Evolutionary conservation across 495 filamentous ascomycete species (phyloP).

Genomic region (Cladorrhinum samala): DNA sequence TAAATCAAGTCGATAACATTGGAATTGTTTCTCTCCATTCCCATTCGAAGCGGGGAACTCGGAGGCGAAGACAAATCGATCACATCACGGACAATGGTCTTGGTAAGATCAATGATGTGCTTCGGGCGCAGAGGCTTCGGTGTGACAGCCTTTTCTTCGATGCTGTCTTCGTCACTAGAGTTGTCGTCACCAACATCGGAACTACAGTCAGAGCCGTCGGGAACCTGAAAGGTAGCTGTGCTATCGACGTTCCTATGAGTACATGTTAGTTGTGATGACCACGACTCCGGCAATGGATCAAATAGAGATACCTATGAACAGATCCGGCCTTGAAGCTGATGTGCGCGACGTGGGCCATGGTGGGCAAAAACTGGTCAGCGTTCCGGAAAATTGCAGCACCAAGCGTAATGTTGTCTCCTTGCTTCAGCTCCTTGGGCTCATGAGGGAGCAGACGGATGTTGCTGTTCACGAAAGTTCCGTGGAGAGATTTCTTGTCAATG

Average conservation of each 20-base stretch:
- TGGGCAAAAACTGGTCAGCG: slow-evolving; percentile 34
- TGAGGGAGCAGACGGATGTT: slow-evolving; percentile 3
- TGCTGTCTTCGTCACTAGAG: slow-evolving; percentile 4
- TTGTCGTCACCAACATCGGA: slow-evolving; percentile 13
- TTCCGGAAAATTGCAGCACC: slow-evolving; percentile 41
- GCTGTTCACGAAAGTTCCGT: slow-evolving; percentile 47
- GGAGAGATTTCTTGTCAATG: slow-evolving; percentile 49
- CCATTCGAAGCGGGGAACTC: background rate
- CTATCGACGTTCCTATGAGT: background rate
- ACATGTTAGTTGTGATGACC: background rate
- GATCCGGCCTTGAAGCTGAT: slow-evolving; percentile 11
- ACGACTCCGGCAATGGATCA: background rate
- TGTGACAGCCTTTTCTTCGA: background rate
- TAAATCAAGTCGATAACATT: background rate
- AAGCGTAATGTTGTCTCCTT: slow-evolving; percentile 42
- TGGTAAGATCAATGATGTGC: slow-evolving; percentile 14
- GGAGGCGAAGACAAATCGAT: slow-evolving; percentile 18
- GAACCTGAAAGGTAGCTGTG: slow-evolving; percentile 22
- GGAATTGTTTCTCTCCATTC: background rate
- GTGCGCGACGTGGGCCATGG: slow-evolving; percentile 18
- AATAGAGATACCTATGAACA: no score
- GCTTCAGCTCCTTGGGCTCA: slow-evolving; percentile 7
- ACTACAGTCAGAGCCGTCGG: slow-evolving; percentile 22
- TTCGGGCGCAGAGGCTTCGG: background rate
- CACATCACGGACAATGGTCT: background rate